phyloP scores from a whole-genome alignment of 2,329 filamentous ascomycete species.

The Ambrosiella beaveri region DNA sequence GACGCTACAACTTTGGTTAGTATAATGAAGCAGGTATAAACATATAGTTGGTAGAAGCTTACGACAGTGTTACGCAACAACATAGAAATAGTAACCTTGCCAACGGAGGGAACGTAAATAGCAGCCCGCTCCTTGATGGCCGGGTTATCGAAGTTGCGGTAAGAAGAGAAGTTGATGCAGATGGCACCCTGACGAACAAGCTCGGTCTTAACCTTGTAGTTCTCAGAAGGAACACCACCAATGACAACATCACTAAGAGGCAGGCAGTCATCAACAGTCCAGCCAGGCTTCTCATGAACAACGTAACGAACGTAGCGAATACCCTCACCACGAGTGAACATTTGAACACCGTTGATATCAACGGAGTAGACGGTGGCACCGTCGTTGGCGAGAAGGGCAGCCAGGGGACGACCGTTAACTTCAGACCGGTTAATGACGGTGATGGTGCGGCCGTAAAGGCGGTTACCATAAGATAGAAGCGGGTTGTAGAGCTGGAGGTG shows the following conservation, averaged over 20 bases:
- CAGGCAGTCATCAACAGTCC: conserved; percentile 63
- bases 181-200: conserved; percentile 77
- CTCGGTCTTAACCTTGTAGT: conserved; percentile 75
- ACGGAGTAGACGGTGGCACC: conserved; percentile 91
- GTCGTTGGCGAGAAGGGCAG: conserved; percentile 86
- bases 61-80: conserved; percentile 78
- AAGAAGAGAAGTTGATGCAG: conserved; percentile 97
- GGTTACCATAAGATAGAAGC: conserved; percentile 80
- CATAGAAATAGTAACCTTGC: conserved; percentile 92
- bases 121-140: conserved; percentile 89
- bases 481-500: conserved; percentile 93
- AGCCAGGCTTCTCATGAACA: conserved; percentile 65
- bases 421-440: conserved; percentile 94
- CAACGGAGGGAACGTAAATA: conserved; percentile 92
- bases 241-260: conserved; percentile 89
- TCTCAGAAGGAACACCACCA: conserved; percentile 72
- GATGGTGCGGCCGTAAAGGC: conserved; percentile 82
- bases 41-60: conserved; percentile 23
- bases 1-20: conserved; percentile 24
- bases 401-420: conserved; percentile 83
- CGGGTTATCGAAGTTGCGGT: conserved; percentile 74
- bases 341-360: conserved; percentile 77
- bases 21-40: neutral
- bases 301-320: conserved; percentile 75
- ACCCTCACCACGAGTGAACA: conserved; percentile 79